phyloP scores from a whole-genome alignment of 2,329 filamentous ascomycete genomes.

The Ciborinia camelliae region DNA sequence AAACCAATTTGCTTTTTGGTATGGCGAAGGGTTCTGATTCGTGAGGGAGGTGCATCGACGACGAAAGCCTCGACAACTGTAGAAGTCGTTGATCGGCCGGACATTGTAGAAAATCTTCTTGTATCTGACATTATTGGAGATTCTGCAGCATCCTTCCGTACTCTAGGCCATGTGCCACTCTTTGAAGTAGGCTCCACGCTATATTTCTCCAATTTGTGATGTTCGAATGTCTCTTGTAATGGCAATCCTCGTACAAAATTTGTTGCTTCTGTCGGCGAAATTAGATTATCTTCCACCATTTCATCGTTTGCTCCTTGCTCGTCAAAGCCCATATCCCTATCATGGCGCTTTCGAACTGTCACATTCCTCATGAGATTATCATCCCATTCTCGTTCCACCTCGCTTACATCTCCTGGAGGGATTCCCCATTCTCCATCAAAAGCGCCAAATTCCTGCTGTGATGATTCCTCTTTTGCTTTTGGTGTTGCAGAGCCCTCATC shows the following conservation, averaged over 20 bases:
- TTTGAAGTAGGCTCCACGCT: neutral
- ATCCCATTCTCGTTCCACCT: conserved; percentile 55
- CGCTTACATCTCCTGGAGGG: conserved; percentile 37
- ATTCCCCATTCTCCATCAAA: conserved; percentile 60
- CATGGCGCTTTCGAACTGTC: conserved; percentile 46
- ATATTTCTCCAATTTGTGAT: conserved; percentile 30
- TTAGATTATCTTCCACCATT: conserved; percentile 47
- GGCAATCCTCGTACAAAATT: conserved; percentile 39
- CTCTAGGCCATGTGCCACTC: conserved; percentile 21
- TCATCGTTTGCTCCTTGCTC: conserved; percentile 39
- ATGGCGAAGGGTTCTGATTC: conserved; percentile 57
- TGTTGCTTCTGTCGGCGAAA: conserved; percentile 52
- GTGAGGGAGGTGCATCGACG: conserved; percentile 48
- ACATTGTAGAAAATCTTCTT: conserved; percentile 52
- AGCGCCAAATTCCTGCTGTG: conserved; percentile 49
- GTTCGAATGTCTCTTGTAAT: conserved; percentile 32
- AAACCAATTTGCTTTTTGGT: conserved; percentile 54
- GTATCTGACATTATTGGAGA: conserved; percentile 39
- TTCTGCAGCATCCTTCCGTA: conserved; percentile 22
- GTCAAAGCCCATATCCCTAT: conserved; percentile 25
- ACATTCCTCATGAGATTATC: conserved; percentile 53
- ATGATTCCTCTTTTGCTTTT: conserved; percentile 35
- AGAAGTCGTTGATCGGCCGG: conserved; percentile 52
- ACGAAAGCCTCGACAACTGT: conserved; percentile 58
- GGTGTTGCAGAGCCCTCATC: conserved; percentile 37